A percentile compares a stretch with the other conserved stretches of the same genome.
Evolutionary conservation across 2,329 filamentous ascomycete genomes (phyloP).

Genomic region (Capronia coronata): DNA sequence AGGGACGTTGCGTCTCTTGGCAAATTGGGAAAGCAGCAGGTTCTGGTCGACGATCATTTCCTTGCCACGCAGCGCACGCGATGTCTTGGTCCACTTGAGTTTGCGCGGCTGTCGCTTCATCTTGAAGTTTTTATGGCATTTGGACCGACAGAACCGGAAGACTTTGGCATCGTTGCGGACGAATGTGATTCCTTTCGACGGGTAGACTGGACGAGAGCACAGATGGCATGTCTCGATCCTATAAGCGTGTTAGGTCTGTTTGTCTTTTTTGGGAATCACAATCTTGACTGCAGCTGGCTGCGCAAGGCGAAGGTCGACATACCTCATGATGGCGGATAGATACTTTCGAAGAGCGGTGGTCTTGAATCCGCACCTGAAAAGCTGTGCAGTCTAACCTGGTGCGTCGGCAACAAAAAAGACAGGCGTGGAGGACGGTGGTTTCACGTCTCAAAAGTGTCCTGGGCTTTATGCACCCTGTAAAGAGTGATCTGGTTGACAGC

Average conservation of each 20-base stretch:
- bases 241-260: slow-evolving; percentile 5
- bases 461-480: no score
- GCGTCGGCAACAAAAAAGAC: no score
- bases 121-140: slow-evolving; percentile 76
- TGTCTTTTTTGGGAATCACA: no score
- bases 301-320: no score
- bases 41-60: slow-evolving; percentile 90
- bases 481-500: no score
- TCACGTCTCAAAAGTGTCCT: no score
- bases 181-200: slow-evolving; percentile 60
- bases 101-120: slow-evolving; percentile 98
- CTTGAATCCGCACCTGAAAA: background rate
- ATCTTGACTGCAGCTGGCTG: no score
- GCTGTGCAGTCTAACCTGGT: no score
- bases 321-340: no score
- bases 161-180: slow-evolving; percentile 59
- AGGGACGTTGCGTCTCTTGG: slow-evolving; percentile 85
- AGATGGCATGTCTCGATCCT: slow-evolving; percentile 60
- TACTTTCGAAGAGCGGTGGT: no score
- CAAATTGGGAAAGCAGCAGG: slow-evolving; percentile 64
- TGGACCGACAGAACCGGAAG: slow-evolving; percentile 62
- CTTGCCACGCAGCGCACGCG: slow-evolving; percentile 77
- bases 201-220: slow-evolving; percentile 63
- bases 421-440: no score
- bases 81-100: slow-evolving; percentile 94